Evolutionary conservation across 1,284 basidiomycete species (phyloP).

Genomic region (Afroboletus lepidellus): DNA sequence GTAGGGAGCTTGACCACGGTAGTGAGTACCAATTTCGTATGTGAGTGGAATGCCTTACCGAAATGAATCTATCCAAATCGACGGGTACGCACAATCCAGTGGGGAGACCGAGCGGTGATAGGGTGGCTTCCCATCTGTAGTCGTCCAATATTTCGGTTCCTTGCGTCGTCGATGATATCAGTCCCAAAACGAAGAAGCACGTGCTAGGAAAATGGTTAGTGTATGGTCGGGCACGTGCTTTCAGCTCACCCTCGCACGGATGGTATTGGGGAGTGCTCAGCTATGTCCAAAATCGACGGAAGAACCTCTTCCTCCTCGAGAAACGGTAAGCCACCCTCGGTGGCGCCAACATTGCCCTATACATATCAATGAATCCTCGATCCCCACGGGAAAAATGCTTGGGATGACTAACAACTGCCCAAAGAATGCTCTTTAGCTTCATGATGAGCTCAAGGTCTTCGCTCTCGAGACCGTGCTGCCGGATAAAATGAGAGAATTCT

Average conservation of each 20-base stretch:
- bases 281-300: slow-evolving; percentile 86
- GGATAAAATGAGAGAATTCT: slow-evolving; percentile 90
- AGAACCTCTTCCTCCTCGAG: slow-evolving; percentile 94
- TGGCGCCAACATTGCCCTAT: slow-evolving; percentile 93
- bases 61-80: slow-evolving; percentile 78
- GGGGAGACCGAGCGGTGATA: slow-evolving; percentile 83
- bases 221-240: not conserved
- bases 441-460: slow-evolving; percentile 82
- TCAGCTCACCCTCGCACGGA: slow-evolving; percentile 86
- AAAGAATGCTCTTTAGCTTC: slow-evolving; percentile 92
- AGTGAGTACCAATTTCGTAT: not conserved
- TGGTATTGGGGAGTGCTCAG: slow-evolving; percentile 84
- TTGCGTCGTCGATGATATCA: slow-evolving; percentile 72
- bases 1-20: slow-evolving; percentile 59
- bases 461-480: slow-evolving; percentile 82
- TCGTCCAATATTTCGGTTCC: slow-evolving; percentile 86
- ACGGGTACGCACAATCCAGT: slow-evolving; percentile 90
- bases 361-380: not conserved
- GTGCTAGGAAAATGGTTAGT: slow-evolving; percentile 55
- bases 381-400: not conserved
- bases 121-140: slow-evolving; percentile 88
- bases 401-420: slow-evolving; percentile 80
- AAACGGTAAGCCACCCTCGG: slow-evolving; percentile 88
- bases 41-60: slow-evolving; percentile 50
- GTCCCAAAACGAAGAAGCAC: slow-evolving; percentile 92